A percentile compares a stretch with the other conserved stretches of the same genome.
Conservation (phyloP, 352 stramenopile genomes). For the Phytophthora foliorum region DNA sequence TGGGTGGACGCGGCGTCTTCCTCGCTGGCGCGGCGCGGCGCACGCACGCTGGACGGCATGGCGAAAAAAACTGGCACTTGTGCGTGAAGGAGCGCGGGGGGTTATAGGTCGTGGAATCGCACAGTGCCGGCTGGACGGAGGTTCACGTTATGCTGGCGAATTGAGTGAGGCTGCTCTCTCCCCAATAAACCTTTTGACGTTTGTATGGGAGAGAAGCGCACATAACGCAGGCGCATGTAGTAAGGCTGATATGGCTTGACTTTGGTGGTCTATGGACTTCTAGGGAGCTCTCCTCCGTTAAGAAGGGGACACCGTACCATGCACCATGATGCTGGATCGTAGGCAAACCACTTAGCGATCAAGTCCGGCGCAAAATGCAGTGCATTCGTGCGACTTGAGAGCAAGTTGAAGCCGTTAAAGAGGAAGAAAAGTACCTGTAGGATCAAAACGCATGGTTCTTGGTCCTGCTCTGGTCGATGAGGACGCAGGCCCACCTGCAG, state of each 20-base stretch:
- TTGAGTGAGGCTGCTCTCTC: neutral
- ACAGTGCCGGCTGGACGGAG: neutral
- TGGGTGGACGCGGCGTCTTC: slow-evolving; percentile 17
- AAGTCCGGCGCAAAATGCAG: too few relatives aligned
- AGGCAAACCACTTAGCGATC: too few relatives aligned
- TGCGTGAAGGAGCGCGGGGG: neutral
- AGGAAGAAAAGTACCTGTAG: too few relatives aligned
- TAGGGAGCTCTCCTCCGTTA: too few relatives aligned
- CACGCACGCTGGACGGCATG: slow-evolving; percentile 34
- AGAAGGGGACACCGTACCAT: too few relatives aligned
- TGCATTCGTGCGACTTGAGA: neutral
- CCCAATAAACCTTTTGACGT: slow-evolving; percentile 7
- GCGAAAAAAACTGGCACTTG: neutral
- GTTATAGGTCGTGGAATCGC: neutral
- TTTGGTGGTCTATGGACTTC: neutral
- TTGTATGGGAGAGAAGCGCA: slow-evolving; percentile 28
- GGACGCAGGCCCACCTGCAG: too few relatives aligned
- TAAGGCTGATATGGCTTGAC: slow-evolving; percentile 15
- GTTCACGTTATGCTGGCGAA: neutral
- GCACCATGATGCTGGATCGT: too few relatives aligned
- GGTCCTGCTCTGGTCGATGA: neutral
- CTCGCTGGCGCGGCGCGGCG: slow-evolving; percentile 20
- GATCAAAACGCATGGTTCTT: too few relatives aligned
- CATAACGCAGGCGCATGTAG: slow-evolving; percentile 3
- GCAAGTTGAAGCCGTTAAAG: neutral